phyloP scores from a whole-genome alignment of 129 eudicot genomes.

The Lactuca sativa region DNA sequence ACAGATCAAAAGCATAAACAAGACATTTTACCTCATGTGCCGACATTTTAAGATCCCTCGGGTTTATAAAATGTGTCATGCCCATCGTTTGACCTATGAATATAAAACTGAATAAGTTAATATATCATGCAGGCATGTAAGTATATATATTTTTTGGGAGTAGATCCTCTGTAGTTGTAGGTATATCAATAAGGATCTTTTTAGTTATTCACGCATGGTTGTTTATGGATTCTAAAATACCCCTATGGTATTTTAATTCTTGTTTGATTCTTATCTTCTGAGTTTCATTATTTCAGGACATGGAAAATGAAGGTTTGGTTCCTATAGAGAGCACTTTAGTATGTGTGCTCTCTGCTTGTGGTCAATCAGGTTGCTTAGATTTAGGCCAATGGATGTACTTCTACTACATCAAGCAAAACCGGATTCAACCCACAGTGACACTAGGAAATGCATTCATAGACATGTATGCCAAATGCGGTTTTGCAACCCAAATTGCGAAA shows the following conservation, averaged over 20 bases:
- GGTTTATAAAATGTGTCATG: slow-evolving; percentile 60
- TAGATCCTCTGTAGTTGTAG: too few species aligned
- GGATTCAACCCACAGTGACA: slow-evolving; percentile 43
- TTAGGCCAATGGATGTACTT: slow-evolving; percentile 77
- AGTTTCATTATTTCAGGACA: too few species aligned
- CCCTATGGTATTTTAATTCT: too few species aligned
- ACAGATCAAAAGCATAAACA: too few species aligned
- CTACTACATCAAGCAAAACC: slow-evolving; percentile 40
- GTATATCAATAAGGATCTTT: too few species aligned
- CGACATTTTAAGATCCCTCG: slow-evolving; percentile 38
- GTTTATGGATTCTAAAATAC: too few species aligned
- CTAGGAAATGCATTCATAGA: slow-evolving; percentile 70
- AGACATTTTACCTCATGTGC: slow-evolving; percentile 74
- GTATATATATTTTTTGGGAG: neutral
- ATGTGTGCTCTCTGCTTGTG: slow-evolving; percentile 66
- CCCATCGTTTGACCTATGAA: slow-evolving; percentile 51
- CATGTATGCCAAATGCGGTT: slow-evolving; percentile 90
- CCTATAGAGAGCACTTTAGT: slow-evolving; percentile 59
- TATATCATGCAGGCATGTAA: neutral
- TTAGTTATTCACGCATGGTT: too few species aligned
- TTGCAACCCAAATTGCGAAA: too few species aligned
- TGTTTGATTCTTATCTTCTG: too few species aligned
- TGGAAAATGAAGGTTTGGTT: slow-evolving; percentile 52
- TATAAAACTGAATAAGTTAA: neutral
- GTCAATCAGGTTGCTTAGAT: slow-evolving; percentile 56